Percentiles rank a stretch among this genome's conserved stretches.
Conservation (phyloP, 257 asterid species). For the Misopates orontium region DNA sequence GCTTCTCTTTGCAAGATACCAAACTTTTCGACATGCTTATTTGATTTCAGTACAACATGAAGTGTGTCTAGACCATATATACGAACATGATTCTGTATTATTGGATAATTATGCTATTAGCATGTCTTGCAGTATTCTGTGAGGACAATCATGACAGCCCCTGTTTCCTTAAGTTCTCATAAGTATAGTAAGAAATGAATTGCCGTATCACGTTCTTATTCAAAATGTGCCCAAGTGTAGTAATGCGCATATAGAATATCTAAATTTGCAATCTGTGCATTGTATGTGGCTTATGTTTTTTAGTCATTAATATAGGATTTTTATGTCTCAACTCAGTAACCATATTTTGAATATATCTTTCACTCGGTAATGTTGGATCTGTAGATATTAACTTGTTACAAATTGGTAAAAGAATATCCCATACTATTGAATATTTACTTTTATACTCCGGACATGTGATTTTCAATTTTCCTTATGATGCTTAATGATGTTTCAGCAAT, state of each 20-base stretch:
- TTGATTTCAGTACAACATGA: not conserved
- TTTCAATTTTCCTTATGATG: slow-evolving; percentile 18
- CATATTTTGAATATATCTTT: too few relatives aligned
- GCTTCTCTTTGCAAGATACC: not conserved
- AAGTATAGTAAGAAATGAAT: not conserved
- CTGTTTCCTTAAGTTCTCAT: slow-evolving; percentile 1
- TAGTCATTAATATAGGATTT: slow-evolving; percentile 11
- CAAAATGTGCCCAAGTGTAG: not conserved
- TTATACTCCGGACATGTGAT: not conserved
- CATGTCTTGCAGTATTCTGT: not conserved
- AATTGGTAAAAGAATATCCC: slow-evolving; percentile 3
- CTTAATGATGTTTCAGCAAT: slow-evolving; percentile 63
- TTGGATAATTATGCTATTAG: not conserved
- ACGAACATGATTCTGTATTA: not conserved
- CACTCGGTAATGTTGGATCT: too few relatives aligned
- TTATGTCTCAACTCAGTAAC: not conserved
- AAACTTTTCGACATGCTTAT: not conserved
- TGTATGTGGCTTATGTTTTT: not conserved
- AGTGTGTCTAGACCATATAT: not conserved
- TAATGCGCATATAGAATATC: not conserved
- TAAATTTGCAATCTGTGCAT: not conserved
- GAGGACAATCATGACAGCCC: not conserved
- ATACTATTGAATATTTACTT: slow-evolving; percentile 10
- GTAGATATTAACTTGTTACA: too few relatives aligned
- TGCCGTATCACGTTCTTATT: not conserved